Conservation (phyloP, 768 basidiomycete genomes). For the Amylocystis lapponica region DNA sequence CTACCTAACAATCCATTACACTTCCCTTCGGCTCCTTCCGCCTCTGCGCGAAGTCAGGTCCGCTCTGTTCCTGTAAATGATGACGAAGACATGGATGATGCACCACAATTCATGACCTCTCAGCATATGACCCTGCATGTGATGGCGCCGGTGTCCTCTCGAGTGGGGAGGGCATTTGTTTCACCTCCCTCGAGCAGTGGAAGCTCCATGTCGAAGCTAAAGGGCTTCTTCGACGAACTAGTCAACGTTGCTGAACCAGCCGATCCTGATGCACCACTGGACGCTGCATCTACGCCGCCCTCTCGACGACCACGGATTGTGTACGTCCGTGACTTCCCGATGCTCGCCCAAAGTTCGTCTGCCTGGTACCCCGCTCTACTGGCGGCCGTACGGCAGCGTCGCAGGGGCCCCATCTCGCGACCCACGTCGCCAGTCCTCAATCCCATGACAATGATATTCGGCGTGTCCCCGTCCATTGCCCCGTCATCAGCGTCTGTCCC, state of each 20-base stretch:
- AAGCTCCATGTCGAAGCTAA: slow-evolving; percentile 40
- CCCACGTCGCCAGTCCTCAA: slow-evolving; percentile 54
- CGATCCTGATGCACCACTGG: slow-evolving; percentile 20
- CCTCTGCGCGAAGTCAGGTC: slow-evolving; percentile 18
- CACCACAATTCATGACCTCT: slow-evolving; percentile 29
- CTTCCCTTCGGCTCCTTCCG: slow-evolving; percentile 34
- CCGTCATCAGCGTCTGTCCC: slow-evolving; percentile 27
- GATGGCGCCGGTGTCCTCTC: slow-evolving; percentile 25
- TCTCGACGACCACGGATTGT: slow-evolving; percentile 57
- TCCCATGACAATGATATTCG: slow-evolving; percentile 82
- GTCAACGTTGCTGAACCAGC: slow-evolving; percentile 45
- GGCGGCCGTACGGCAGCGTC: slow-evolving; percentile 68
- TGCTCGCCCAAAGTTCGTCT: slow-evolving; percentile 63
- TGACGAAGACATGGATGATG: slow-evolving; percentile 46
- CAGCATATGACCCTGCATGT: slow-evolving; percentile 45
- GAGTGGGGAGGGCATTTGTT: slow-evolving; percentile 8
- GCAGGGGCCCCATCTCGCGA: slow-evolving; percentile 57
- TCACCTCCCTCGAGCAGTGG: slow-evolving; percentile 22
- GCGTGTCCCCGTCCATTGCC: slow-evolving; percentile 78
- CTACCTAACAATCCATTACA: slow-evolving; percentile 75
- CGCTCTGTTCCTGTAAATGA: slow-evolving; percentile 17
- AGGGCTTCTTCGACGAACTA: slow-evolving; percentile 71
- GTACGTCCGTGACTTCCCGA: slow-evolving; percentile 78
- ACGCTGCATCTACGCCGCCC: slow-evolving; percentile 12
- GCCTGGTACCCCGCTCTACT: slow-evolving; percentile 81